These are phyloP conservation scores for Peterozyma xylosa DNA, from an alignment of 805 yeast species.

Conservation along the genomic window DNA sequence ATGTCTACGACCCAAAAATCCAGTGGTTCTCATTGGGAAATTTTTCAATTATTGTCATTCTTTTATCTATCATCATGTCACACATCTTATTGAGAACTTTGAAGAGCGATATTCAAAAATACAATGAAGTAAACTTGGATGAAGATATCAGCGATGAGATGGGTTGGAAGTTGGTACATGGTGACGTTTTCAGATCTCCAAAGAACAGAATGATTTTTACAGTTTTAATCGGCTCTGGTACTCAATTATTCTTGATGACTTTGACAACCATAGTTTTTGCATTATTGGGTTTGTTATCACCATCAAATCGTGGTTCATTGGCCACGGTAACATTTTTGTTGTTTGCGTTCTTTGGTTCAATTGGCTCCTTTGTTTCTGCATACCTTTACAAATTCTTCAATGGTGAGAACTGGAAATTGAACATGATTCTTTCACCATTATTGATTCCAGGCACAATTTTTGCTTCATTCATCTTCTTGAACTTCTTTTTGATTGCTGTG, in stretches of 20 bases:
- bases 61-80: slow-evolving; percentile 69
- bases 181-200: slow-evolving; percentile 91
- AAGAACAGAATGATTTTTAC: slow-evolving; percentile 61
- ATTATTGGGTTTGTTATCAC: slow-evolving; percentile 81
- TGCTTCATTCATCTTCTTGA: slow-evolving; percentile 55
- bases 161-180: slow-evolving; percentile 96
- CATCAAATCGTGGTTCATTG: slow-evolving; percentile 90
- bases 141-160: slow-evolving; percentile 85
- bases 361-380: slow-evolving; percentile 86
- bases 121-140: slow-evolving; percentile 83
- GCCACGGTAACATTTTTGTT: slow-evolving; percentile 84
- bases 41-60: slow-evolving; percentile 73
- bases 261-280: slow-evolving; percentile 73
- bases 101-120: slow-evolving; percentile 77
- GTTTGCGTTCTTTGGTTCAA: slow-evolving; percentile 71
- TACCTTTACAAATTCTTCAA: slow-evolving; percentile 81
- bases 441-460: slow-evolving; percentile 81
- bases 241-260: slow-evolving; percentile 74
- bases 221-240: slow-evolving; percentile 81
- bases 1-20: slow-evolving; percentile 84
- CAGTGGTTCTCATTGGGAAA: slow-evolving; percentile 94
- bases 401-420: slow-evolving; percentile 86
- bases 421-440: slow-evolving; percentile 74
- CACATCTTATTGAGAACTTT: slow-evolving; percentile 75
- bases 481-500: slow-evolving; percentile 71